Evolutionary conservation across 2,329 filamentous ascomycete genomes (phyloP), one percentile per base, ranked within the genome.

Genomic region (Chalaropsis thielavioides): DNA sequence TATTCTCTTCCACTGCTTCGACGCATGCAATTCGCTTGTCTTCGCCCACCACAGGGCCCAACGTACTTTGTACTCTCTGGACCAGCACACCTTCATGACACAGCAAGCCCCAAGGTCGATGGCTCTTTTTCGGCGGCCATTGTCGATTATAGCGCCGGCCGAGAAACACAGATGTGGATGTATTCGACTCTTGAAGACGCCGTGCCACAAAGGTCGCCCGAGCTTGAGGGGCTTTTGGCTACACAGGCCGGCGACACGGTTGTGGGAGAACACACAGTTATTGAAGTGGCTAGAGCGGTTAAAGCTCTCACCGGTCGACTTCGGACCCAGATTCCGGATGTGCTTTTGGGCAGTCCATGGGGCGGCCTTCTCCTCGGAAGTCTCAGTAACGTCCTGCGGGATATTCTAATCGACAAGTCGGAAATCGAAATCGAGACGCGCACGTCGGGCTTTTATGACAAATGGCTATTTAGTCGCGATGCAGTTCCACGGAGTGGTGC

Each of bases 111-210:
- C 10, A 22, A 10, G 2, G 56, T 35, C 3, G n/a, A n/a, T n/a
- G n/a, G 27, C 17, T 63, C 22, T 13, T 84, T 87, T 70, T 78
- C 80, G 0, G 81, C 80, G 0, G 82, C 81, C 0, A 87, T 84
- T 70, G 71, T 86, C 5, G 86, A 89, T 72, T 76, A 85, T 22
- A 80, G 80, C 3, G 77, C 77, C 64, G 77, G 79, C 0, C 83
- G 82, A 0, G 85, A 87, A 71, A 88, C 86, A 0, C 81, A 88
- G 68, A 75, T 83, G 38, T 88, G 82, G 80, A 70, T 88, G 1
- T 88, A 85, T 72, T 78, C 77, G 0, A 80, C 79, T 0, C 70
- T 81, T 2, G 80, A 84, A 67, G 72, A 75, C 65, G 63, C 67
- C 0, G 46, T 56, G 7, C 49, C 68, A 3, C 64, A 66, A 22